These are phyloP conservation scores for Fraxinus albicans DNA, from an alignment of 305 asterid genomes.

Conservation along the genomic window DNA sequence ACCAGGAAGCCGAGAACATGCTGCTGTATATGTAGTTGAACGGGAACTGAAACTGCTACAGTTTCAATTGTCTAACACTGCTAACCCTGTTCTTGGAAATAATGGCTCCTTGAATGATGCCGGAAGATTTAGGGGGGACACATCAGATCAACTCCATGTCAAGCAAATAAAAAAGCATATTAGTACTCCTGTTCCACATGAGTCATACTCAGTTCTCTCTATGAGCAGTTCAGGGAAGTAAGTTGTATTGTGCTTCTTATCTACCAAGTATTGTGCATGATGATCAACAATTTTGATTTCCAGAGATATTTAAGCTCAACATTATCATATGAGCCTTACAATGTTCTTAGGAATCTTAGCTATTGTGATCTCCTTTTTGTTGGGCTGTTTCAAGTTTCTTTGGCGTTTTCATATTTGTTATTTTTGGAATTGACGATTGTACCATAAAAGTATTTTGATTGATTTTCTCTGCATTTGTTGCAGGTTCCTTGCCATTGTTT, in stretches of 20 bases:
- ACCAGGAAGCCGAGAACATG: conserved; percentile 76
- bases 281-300: neutral
- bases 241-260: conserved; percentile 31
- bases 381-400: neutral
- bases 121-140: conserved; percentile 87
- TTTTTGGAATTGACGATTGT: conserved; percentile 1
- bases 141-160: conserved; percentile 77
- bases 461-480: conserved; percentile 28
- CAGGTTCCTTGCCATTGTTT: conserved; percentile 86
- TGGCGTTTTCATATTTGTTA: neutral
- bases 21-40: conserved; percentile 83
- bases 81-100: conserved; percentile 88
- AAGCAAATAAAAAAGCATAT: conserved; percentile 87
- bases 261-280: conserved; percentile 6
- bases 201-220: conserved; percentile 79
- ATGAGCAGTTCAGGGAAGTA: conserved; percentile 97
- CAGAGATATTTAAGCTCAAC: conserved; percentile 1
- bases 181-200: conserved; percentile 90
- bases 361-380: conserved; percentile 13
- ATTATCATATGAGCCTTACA: conserved; percentile 11
- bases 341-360: neutral
- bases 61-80: conserved; percentile 77
- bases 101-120: conserved; percentile 81
- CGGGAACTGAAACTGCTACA: conserved; percentile 83
- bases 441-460: conserved; percentile 13